Conservation (phyloP, 805 yeast genomes). For the Naumovozyma castellii region DNA sequence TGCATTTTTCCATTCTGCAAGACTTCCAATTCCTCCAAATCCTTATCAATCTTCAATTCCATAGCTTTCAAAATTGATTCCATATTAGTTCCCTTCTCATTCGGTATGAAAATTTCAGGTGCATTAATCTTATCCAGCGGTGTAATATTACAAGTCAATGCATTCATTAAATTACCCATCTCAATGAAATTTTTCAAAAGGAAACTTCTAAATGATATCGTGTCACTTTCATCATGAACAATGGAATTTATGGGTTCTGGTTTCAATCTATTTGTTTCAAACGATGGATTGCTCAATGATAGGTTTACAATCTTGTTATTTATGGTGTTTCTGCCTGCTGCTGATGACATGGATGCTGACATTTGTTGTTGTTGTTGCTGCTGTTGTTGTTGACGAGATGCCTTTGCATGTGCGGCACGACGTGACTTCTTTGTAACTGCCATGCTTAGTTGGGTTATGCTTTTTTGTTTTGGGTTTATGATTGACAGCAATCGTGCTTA, state of each 20-base stretch:
- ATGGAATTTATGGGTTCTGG: constrained; percentile 21
- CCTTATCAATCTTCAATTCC: neutral
- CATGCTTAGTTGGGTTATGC: too few species aligned
- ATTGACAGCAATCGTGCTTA: too few species aligned
- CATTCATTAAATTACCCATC: constrained; percentile 17
- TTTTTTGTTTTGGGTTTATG: neutral
- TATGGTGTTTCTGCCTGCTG: constrained; percentile 8
- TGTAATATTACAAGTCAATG: constrained; percentile 17
- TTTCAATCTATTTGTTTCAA: constrained; percentile 18
- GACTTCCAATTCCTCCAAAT: neutral
- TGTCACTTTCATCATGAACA: constrained; percentile 29
- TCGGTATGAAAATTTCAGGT: constrained; percentile 5
- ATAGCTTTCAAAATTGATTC: neutral
- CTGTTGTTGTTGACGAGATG: constrained; percentile 7
- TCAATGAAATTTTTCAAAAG: constrained; percentile 18
- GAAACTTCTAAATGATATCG: constrained; percentile 24
- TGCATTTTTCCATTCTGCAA: neutral
- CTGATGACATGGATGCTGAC: too few species aligned
- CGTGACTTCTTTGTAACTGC: constrained; percentile 22
- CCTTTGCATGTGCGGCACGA: constrained; percentile 17
- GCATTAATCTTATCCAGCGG: constrained; percentile 17
- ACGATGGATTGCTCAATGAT: constrained; percentile 2
- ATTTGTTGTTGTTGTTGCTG: constrained; percentile 13
- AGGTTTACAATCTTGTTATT: constrained; percentile 1
- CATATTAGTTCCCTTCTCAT: neutral